phyloP scores from a whole-genome alignment of 2,329 filamentous ascomycete species.

The Didymella exigua region DNA sequence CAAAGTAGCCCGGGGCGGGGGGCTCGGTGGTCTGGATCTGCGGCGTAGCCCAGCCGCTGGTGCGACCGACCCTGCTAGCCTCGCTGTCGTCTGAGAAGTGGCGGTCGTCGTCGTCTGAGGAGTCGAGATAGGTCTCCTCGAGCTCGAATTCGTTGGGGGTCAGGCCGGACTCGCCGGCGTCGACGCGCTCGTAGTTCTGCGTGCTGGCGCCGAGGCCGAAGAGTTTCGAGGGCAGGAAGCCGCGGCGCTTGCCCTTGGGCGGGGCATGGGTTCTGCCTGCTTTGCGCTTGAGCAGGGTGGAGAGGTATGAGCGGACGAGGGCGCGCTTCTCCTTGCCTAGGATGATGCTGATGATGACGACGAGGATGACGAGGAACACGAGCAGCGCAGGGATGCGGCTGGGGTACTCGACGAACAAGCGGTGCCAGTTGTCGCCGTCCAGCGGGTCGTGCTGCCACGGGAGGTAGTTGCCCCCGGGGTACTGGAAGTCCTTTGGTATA shows the following conservation, averaged over 20 bases:
- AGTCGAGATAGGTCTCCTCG: conserved; percentile 50
- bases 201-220: conserved; percentile 60
- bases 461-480: conserved; percentile 66
- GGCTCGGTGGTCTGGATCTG: conserved; percentile 54
- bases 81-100: conserved; percentile 63
- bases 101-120: conserved; percentile 63
- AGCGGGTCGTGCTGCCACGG: conserved; percentile 51
- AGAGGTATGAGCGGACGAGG: conserved; percentile 61
- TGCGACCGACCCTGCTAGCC: conserved; percentile 61
- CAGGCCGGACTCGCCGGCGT: conserved; percentile 74
- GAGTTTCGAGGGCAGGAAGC: conserved; percentile 59
- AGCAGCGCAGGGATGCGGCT: conserved; percentile 75
- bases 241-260: conserved; percentile 45
- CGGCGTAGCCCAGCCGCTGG: conserved; percentile 72
- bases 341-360: conserved; percentile 73
- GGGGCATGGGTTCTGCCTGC: conserved; percentile 39
- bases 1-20: conserved; percentile 28
- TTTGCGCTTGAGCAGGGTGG: conserved; percentile 54
- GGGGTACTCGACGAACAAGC: conserved; percentile 67
- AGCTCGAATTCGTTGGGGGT: conserved; percentile 75
- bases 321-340: conserved; percentile 78
- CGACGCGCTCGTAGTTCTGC: conserved; percentile 74
- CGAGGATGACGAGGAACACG: conserved; percentile 75
- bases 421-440: conserved; percentile 59
- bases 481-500: conserved; percentile 80